Evolutionary conservation across 805 yeast species (phyloP), one percentile per base, ranked within the genome.

Genomic region (Saccharomycopsis sp.): DNA sequence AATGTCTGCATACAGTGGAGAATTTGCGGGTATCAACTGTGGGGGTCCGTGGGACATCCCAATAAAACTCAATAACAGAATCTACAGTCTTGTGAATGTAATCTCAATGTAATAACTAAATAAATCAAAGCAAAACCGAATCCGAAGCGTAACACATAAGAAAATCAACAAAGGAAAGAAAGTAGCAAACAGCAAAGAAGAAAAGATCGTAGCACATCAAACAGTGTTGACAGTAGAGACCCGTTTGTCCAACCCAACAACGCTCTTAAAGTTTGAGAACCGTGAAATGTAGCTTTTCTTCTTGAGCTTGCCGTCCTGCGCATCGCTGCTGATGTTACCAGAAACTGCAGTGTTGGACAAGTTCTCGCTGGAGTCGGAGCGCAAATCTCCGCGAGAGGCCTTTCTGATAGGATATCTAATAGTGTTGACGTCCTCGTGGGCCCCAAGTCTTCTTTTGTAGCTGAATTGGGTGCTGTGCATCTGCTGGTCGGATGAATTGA

Each of bases 201-300:
- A 29, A 12, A 29, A 29, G 37, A 12, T 5, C 37, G 12, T 29
- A 29, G 5, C 37, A n/a, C n/a, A n/a, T 29, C 37, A 29, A 29
- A 29, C 37, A 29, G 12, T 29, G 18, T 54, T 46, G 4, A 48
- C 23, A 4, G 50, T 41, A 24, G 51, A 53, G 16, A 53, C 16
- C 16, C 51, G 18, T 44, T 53, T 53, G 4, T 53, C 50, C 18
- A 44, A 34, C 24, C 37, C 47, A 24, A 53, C 47, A 2, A 24
- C 55, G 24, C 47, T 44, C 24, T 24, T 53, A 14, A 41, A 41
- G 34, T 44, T 53, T 3, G 51, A 18, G 24, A 44, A 40, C 24
- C 51, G 41, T 9, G 55, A 53, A n/a, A 44, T 44, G 48, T 44
- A 44, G 18, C 21, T 44, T 20, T 44, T 44, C 48, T 44, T 44